Percentiles rank a stretch among this genome's conserved stretches.
Conservation (phyloP, 306 rosid genomes). For the Trichosanthes truncata region DNA sequence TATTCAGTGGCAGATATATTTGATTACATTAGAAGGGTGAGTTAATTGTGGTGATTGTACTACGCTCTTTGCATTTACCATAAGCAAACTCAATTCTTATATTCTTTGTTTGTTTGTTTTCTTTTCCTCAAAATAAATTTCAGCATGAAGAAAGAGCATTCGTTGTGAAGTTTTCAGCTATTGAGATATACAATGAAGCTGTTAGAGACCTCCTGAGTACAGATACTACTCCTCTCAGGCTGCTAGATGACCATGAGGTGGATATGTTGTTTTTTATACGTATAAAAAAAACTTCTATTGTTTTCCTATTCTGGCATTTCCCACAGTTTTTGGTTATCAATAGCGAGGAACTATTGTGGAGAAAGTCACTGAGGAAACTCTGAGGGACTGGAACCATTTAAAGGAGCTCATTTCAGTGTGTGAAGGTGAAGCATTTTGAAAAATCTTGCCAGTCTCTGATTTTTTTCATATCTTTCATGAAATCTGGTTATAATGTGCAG, state of each 20-base stretch:
- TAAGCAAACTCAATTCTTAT: neutral
- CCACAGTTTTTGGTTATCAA: conserved; percentile 18
- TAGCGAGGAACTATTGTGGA: conserved; percentile 84
- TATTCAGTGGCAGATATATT: conserved; percentile 82
- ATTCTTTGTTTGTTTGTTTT: conserved; percentile 1
- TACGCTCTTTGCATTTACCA: neutral
- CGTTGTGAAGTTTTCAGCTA: conserved; percentile 80
- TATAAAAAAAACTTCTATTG: neutral
- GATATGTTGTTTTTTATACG: conserved; percentile 6
- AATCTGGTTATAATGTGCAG: conserved; percentile 38
- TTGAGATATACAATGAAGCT: conserved; percentile 96
- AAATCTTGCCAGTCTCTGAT: conserved; percentile 16
- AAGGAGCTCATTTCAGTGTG: conserved; percentile 75
- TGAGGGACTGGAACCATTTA: conserved; percentile 83
- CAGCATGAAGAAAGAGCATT: conserved; percentile 98
- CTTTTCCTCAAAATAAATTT: conserved; percentile 13
- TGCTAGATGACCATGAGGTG: conserved; percentile 98
- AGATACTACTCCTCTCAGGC: conserved; percentile 73
- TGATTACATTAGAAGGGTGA: conserved; percentile 75
- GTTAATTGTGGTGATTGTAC: conserved; percentile 4
- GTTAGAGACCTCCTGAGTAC: conserved; percentile 90
- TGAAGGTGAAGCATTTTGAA: conserved; percentile 56
- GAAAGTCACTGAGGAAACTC: conserved; percentile 82
- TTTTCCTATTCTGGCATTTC: neutral
- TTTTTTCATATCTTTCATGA: conserved; percentile 1